These are phyloP conservation scores for Gryganskiella cystojenkinii DNA, from an alignment of 192 early-diverging fungal genomes.

Conservation along the genomic window DNA sequence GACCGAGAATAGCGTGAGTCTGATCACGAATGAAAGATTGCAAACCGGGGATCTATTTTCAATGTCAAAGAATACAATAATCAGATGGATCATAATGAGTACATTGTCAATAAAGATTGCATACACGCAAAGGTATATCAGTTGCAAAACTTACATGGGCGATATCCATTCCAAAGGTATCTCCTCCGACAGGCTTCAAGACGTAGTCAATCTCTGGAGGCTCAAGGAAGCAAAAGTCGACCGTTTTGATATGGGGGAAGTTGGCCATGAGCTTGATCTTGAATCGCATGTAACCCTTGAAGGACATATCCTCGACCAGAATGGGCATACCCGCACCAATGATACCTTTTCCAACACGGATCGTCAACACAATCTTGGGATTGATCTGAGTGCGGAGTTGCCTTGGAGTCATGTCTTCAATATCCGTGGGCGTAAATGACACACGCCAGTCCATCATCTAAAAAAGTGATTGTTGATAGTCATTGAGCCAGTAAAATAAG, in stretches of 20 bases:
- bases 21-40: slow-evolving; percentile 79
- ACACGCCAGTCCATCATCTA: slow-evolving; percentile 93
- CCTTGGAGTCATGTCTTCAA: slow-evolving; percentile 75
- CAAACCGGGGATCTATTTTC: slow-evolving; percentile 81
- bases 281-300: slow-evolving; percentile 80
- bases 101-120: not conserved
- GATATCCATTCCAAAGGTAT: slow-evolving; percentile 87
- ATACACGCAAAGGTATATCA: not conserved
- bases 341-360: slow-evolving; percentile 88
- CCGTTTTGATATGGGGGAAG: slow-evolving; percentile 88
- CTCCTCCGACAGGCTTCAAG: slow-evolving; percentile 90
- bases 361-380: slow-evolving; percentile 87
- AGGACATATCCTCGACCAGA: slow-evolving; percentile 86
- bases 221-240: slow-evolving; percentile 88
- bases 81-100: not conserved
- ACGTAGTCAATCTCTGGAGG: slow-evolving; percentile 90
- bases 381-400: slow-evolving; percentile 78
- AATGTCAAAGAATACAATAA: not conserved
- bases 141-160: slow-evolving; percentile 72
- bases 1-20: slow-evolving; percentile 76
- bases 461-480: not conserved
- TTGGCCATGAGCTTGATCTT: slow-evolving; percentile 86
- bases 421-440: slow-evolving; percentile 86
- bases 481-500: too few species aligned
- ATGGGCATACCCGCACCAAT: slow-evolving; percentile 88